Base-by-base conservation (phyloP, 2,329 filamentous ascomycete genomes). In the Cryphonectria carpinicola region DNA sequence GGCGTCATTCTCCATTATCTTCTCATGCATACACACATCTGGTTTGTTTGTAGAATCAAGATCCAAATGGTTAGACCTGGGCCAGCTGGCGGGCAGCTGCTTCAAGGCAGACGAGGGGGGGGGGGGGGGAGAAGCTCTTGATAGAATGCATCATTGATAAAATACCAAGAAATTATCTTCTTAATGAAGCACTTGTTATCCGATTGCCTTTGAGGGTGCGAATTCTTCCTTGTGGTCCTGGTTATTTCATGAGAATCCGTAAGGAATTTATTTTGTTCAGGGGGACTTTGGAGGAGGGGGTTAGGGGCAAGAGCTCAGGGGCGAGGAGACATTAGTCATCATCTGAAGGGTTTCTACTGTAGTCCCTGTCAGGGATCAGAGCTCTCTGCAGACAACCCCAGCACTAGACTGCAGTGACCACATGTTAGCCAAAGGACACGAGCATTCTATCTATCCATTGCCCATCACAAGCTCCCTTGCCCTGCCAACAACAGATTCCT, bases 391-490 rank as follows among this genome's bases (percentile, higher is more conserved):
- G 54, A 58, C 54, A 35, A 14, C 54, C 54, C 37, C 10, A 11
- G 32, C 32, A 13, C 52, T 28, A 32, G n/a, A 32, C 11, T 56
- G 46, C 46, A 49, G 22, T 49, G 54, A 58, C 54, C 54, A 58
- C 54, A 58, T 32, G 63, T 49, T 17, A 41, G 43, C 41, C 39
- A 64, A 65, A 65, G 63, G 63, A 65, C 63, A 65, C 63, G 63
- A 65, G 63, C 63, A 46, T 64, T 64, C 61, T 49, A n/a, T 43
- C 32, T 49, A 11, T 43, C 32, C 60, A 62, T 28, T 17, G 32
- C 32, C 8, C 19, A 10, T 49, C 41, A n/a, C 43, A 25, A 17
- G 37, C 63, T 49, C n/a, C 43, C 41, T 32, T 32, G 41, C 22
- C 32, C 35, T 41, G 60, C 35, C 60, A 37, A 22, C 10, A 13